phyloP scores from a whole-genome alignment of 768 basidiomycete genomes.

The Lactarius hatsudake region DNA sequence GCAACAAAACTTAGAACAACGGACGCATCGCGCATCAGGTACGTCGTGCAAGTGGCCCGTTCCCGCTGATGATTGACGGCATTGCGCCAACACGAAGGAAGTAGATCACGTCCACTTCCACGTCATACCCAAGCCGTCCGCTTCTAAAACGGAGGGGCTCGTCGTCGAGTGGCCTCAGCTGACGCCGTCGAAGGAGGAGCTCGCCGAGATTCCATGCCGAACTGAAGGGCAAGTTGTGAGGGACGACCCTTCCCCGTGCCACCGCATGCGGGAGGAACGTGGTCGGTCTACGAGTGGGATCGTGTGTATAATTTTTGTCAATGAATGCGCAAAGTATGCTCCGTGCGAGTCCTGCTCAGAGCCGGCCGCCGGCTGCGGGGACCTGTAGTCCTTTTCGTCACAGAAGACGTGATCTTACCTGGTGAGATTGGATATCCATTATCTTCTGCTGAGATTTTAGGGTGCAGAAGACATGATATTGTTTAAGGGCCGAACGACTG shows the following conservation, averaged over 20 bases:
- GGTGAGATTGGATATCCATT: background rate
- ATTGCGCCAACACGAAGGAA: conserved; percentile 38
- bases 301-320: background rate
- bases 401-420: background rate
- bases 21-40: conserved; percentile 54
- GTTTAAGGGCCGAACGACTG: background rate
- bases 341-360: background rate
- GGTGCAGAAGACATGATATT: background rate
- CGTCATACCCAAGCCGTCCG: conserved; percentile 85
- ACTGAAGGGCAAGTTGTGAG: conserved; percentile 53
- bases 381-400: background rate
- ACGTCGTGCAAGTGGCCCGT: background rate
- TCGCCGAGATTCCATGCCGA: conserved; percentile 59
- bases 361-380: background rate
- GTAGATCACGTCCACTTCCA: conserved; percentile 93
- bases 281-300: background rate
- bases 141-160: conserved; percentile 64
- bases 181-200: conserved; percentile 57
- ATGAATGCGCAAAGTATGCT: background rate
- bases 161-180: conserved; percentile 77
- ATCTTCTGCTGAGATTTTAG: background rate
- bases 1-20: conserved; percentile 52
- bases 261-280: background rate
- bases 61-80: background rate
- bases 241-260: background rate